Conservation (phyloP, 2,329 filamentous ascomycete genomes). For the Pseudogymnoascus sp. region DNA sequence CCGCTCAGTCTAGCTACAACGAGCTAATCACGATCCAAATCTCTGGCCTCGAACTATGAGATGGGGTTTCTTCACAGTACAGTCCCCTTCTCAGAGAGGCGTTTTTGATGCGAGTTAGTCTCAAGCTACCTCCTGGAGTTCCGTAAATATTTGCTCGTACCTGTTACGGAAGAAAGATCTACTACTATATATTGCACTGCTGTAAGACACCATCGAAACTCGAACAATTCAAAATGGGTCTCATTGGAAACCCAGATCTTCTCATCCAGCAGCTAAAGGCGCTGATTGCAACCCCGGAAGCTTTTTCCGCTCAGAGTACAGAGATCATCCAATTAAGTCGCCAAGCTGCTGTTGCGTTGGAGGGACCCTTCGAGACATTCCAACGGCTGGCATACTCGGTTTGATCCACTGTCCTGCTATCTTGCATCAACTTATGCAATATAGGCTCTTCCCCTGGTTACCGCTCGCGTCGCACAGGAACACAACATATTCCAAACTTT, state of each 20-base stretch:
- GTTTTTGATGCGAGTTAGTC: not conserved
- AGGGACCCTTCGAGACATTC: not conserved
- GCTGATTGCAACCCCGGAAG: not conserved
- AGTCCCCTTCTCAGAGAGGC: too few species aligned
- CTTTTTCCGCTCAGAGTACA: not conserved
- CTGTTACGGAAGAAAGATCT: not conserved
- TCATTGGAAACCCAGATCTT: not conserved
- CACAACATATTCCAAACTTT: conserved; percentile 9
- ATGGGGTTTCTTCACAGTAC: too few species aligned
- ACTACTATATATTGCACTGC: not conserved
- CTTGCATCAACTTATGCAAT: not conserved
- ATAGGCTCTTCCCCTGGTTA: not conserved
- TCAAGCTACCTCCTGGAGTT: not conserved
- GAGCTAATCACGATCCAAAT: too few species aligned
- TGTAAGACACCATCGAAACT: not conserved
- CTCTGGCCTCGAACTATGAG: too few species aligned
- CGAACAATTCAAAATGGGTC: not conserved
- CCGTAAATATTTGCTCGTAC: not conserved
- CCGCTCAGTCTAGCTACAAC: too few species aligned
- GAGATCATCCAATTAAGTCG: not conserved
- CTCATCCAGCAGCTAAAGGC: conserved; percentile 1
- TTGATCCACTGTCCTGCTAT: not conserved
- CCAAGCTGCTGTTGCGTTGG: not conserved
- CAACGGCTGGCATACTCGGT: conserved; percentile 1
- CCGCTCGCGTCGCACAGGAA: not conserved